phyloP scores from a whole-genome alignment of 1,284 basidiomycete genomes.

The Anthracocystis walkeri region DNA sequence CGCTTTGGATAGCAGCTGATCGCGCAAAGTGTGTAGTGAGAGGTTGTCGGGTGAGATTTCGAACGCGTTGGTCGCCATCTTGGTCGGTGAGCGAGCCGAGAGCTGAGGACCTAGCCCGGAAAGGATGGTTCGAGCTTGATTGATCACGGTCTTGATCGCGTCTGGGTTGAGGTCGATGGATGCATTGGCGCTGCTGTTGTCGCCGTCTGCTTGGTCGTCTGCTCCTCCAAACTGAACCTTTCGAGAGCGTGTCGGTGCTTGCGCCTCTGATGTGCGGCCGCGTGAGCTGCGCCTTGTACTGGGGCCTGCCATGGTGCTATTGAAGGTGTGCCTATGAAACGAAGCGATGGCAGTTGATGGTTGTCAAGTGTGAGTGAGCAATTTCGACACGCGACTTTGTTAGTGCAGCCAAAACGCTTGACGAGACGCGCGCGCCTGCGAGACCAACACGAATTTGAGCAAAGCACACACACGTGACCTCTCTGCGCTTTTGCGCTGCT shows the following conservation, averaged over 20 bases:
- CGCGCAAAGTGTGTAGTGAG: slow-evolving; percentile 46
- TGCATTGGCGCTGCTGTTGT: slow-evolving; percentile 3
- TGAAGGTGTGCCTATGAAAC: too few species aligned
- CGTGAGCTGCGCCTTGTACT: slow-evolving; percentile 25
- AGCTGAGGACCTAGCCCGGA: slow-evolving; percentile 45
- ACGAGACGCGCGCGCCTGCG: slow-evolving; percentile 34
- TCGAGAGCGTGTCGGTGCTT: slow-evolving; percentile 20
- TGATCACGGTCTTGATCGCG: slow-evolving; percentile 32
- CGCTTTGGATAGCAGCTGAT: slow-evolving; percentile 48
- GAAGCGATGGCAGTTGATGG: background rate
- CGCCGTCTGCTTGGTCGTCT: slow-evolving; percentile 12
- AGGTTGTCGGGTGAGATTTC: slow-evolving; percentile 51
- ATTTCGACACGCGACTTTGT: slow-evolving; percentile 7
- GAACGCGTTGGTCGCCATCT: slow-evolving; percentile 44
- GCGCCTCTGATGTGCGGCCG: slow-evolving; percentile 18
- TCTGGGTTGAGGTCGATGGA: slow-evolving; percentile 31
- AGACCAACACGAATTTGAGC: slow-evolving; percentile 24
- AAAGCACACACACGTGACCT: slow-evolving; percentile 48
- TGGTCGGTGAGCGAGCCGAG: slow-evolving; percentile 41
- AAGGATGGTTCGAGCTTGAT: slow-evolving; percentile 26
- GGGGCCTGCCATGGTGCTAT: slow-evolving; percentile 17
- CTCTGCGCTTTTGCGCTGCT: background rate
- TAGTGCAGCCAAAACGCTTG: background rate
- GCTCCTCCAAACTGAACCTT: slow-evolving; percentile 39
- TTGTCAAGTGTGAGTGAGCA: background rate